Conservation (phyloP, 192 early-diverging fungal species). For the Coemansia sp. region DNA sequence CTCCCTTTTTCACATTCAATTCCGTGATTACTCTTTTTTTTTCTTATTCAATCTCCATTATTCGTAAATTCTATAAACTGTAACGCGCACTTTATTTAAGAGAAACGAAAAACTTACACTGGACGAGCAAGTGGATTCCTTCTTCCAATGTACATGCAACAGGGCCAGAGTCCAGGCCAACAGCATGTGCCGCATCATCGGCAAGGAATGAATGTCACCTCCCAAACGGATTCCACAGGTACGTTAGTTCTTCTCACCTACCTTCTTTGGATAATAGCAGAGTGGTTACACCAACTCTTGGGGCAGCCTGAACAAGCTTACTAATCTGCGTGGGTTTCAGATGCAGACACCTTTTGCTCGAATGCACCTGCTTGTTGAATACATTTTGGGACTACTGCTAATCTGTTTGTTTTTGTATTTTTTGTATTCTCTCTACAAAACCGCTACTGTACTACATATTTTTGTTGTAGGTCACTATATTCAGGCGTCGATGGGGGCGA, state of each 20-base stretch:
- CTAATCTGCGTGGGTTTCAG: too few species aligned
- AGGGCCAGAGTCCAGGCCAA: constrained; percentile 53
- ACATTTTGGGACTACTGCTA: neutral
- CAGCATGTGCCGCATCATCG: constrained; percentile 41
- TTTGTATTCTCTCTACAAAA: too few species aligned
- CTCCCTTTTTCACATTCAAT: neutral
- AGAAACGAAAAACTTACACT: neutral
- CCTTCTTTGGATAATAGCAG: too few species aligned
- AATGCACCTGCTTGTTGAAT: too few species aligned
- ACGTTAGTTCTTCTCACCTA: constrained; percentile 9
- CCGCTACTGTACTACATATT: too few species aligned
- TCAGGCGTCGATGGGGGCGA: constrained; percentile 43
- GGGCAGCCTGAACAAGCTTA: too few species aligned
- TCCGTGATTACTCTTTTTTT: too few species aligned
- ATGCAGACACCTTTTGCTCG: too few species aligned
- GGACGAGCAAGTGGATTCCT: neutral
- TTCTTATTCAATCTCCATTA: too few species aligned
- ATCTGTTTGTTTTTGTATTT: neutral
- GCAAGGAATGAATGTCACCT: constrained; percentile 39
- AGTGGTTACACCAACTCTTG: too few species aligned
- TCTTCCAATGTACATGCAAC: constrained; percentile 48
- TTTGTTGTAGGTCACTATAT: constrained; percentile 32
- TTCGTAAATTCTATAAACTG: too few species aligned
- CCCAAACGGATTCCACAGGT: constrained; percentile 47
- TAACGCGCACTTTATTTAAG: neutral